Evolutionary conservation across 129 eudicot genomes (phyloP).

Genomic region (Deinandra increscens): DNA sequence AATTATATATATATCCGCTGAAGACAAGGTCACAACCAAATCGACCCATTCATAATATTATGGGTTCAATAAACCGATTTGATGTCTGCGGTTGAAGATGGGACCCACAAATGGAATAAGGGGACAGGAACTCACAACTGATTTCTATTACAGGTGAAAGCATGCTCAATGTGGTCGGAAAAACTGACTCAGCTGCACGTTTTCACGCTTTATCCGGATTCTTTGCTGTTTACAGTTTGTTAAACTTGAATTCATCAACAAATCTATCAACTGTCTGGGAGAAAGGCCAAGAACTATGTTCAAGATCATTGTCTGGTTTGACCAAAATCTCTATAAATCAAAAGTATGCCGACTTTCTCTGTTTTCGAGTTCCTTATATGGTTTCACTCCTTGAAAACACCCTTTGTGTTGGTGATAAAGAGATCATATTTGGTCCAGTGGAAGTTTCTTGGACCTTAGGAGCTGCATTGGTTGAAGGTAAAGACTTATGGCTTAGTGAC

Average conservation of each 20-base stretch:
- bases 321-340: slow-evolving; percentile 29
- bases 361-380: slow-evolving; percentile 73
- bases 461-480: slow-evolving; percentile 76
- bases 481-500: slow-evolving; percentile 35
- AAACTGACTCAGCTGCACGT: slow-evolving; percentile 36
- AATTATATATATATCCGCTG: background rate
- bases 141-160: slow-evolving; percentile 44
- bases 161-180: slow-evolving; percentile 29
- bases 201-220: slow-evolving; percentile 89
- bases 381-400: slow-evolving; percentile 61
- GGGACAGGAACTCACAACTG: background rate
- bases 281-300: slow-evolving; percentile 56
- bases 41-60: background rate
- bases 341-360: slow-evolving; percentile 44
- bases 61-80: background rate
- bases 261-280: slow-evolving; percentile 64
- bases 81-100: background rate
- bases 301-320: slow-evolving; percentile 47
- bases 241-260: slow-evolving; percentile 55
- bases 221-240: slow-evolving; percentile 61
- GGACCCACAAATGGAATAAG: background rate
- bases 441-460: slow-evolving; percentile 93
- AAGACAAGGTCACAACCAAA: background rate
- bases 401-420: slow-evolving; percentile 57
- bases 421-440: slow-evolving; percentile 77